These are phyloP conservation scores for Cucurbita argyrosperma DNA, from an alignment of 306 rosid species.

Conservation along the genomic window DNA sequence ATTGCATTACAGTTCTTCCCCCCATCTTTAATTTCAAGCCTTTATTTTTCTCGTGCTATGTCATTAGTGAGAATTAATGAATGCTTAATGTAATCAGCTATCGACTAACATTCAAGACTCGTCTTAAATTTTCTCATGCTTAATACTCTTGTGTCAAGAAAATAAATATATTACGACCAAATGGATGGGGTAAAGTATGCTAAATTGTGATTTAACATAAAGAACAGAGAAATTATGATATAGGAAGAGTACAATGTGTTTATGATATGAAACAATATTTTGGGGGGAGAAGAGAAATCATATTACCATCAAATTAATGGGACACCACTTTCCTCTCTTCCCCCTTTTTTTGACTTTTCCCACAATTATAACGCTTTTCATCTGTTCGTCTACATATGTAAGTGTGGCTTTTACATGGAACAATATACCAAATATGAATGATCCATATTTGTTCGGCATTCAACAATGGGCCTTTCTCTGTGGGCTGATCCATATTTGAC, in stretches of 20 bases:
- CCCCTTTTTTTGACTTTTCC: neutral
- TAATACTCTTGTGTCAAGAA: neutral
- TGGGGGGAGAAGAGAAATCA: neutral
- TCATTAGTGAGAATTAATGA: neutral
- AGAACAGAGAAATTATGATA: neutral
- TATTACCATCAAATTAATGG: neutral
- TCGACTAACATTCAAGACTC: too few species aligned
- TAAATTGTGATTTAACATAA: neutral
- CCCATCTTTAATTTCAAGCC: neutral
- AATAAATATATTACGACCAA: too few species aligned
- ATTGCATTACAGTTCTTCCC: neutral
- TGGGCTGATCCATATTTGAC: neutral
- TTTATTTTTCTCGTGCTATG: neutral
- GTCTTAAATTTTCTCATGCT: neutral
- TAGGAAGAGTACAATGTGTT: neutral
- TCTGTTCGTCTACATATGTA: neutral
- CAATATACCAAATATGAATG: neutral
- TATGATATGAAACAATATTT: neutral
- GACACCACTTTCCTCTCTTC: neutral
- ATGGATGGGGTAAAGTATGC: neutral
- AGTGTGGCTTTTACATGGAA: neutral
- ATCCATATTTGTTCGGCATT: neutral
- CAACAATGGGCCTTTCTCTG: neutral
- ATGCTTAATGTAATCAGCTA: neutral
- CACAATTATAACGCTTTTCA: neutral